Conservation (phyloP, 106 monocot species). For the Hemerocallis citrina region DNA sequence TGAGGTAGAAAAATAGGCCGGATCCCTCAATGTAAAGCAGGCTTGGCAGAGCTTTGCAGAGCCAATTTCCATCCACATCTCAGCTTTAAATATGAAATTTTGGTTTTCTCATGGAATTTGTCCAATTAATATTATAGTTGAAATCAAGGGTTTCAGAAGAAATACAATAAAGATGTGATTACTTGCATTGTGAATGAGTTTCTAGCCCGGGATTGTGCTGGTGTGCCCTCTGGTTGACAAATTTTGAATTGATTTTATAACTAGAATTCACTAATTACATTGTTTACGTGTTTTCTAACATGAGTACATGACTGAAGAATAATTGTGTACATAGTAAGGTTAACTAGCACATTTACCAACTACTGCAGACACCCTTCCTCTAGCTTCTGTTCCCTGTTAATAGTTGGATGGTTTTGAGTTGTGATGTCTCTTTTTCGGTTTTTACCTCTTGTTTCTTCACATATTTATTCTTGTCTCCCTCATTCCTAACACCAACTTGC, state of each 20-base stretch:
- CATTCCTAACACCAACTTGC: not conserved
- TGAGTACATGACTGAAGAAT: not conserved
- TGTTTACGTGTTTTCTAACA: not conserved
- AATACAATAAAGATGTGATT: not conserved
- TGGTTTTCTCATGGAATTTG: not conserved
- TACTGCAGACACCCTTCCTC: not conserved
- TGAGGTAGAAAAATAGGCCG: not conserved
- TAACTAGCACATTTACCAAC: not conserved
- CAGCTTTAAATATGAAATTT: not conserved
- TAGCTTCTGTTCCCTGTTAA: not conserved
- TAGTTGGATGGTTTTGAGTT: not conserved
- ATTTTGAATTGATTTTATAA: not conserved
- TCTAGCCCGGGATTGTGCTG: not conserved
- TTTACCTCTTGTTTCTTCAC: not conserved
- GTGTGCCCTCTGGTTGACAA: not conserved
- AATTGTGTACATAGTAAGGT: not conserved
- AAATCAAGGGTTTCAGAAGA: not conserved
- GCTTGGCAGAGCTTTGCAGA: not conserved
- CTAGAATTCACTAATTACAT: not conserved
- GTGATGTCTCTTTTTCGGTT: not conserved
- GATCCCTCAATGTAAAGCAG: not conserved
- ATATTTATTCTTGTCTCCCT: not conserved
- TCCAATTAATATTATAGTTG: not conserved
- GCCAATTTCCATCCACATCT: not conserved
- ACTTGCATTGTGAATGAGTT: not conserved